Conservation (phyloP, 2,329 filamentous ascomycete genomes). For the Xylariomycetidae sp. region DNA sequence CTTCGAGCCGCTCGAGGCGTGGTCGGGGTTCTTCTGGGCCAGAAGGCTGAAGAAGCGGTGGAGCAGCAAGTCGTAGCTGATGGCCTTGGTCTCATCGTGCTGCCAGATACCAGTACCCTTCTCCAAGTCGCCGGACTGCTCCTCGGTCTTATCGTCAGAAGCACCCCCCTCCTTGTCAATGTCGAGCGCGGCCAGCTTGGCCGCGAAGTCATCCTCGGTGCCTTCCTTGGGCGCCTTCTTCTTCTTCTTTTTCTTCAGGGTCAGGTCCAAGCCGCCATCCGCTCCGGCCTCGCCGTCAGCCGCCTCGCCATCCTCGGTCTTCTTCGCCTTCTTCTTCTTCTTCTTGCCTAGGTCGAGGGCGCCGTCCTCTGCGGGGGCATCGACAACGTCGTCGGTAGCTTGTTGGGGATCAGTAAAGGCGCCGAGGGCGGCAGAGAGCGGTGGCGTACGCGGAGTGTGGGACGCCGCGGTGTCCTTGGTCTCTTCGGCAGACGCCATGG, state of each 20-base stretch:
- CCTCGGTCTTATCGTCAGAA: constrained; percentile 43
- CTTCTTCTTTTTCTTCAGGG: constrained; percentile 80
- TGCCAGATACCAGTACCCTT: constrained; percentile 86
- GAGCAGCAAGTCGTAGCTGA: constrained; percentile 81
- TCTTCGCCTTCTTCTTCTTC: constrained; percentile 54
- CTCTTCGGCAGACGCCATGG: constrained; percentile 66
- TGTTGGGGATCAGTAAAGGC: constrained; percentile 47
- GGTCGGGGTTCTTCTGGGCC: constrained; percentile 93
- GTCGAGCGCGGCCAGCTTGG: constrained; percentile 56
- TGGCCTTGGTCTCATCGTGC: constrained; percentile 70
- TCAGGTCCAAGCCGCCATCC: constrained; percentile 56
- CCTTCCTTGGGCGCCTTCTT: constrained; percentile 37
- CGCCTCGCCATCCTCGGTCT: constrained; percentile 42
- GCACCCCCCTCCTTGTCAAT: constrained; percentile 47
- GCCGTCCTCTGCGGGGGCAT: constrained; percentile 40
- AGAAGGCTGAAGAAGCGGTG: constrained; percentile 91
- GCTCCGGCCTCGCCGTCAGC: constrained; percentile 43
- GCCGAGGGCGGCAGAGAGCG: constrained; percentile 47
- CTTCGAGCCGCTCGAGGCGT: constrained; percentile 80
- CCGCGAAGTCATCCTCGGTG: constrained; percentile 48
- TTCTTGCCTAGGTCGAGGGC: constrained; percentile 67
- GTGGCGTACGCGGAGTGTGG: constrained; percentile 65
- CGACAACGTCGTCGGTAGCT: constrained; percentile 32
- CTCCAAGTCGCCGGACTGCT: constrained; percentile 68
- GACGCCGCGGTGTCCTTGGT: constrained; percentile 70